Conservation (phyloP, 2,329 filamentous ascomycete genomes). For the Beauveria rudraprayagi region DNA sequence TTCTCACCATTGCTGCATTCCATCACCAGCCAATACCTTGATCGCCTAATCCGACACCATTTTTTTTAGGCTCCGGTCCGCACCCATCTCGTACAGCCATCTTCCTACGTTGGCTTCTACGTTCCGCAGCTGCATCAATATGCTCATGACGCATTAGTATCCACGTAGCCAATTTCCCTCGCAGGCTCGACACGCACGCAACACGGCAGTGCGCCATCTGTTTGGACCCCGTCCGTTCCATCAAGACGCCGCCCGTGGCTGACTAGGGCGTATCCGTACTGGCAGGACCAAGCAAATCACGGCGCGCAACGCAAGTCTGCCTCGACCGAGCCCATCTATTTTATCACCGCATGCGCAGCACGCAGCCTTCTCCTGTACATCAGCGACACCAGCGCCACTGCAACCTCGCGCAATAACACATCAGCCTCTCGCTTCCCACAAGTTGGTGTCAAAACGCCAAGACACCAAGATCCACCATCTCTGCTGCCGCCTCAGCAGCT, state of each 20-base stretch:
- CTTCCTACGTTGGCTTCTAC: background rate
- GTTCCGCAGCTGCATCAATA: background rate
- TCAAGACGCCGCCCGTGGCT: background rate
- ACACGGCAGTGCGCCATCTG: background rate
- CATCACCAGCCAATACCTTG: background rate
- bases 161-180: slow-evolving; percentile 7
- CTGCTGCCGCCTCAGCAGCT: background rate
- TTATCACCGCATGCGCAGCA: background rate
- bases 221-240: slow-evolving; percentile 8
- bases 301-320: background rate
- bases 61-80: background rate
- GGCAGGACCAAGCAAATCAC: background rate
- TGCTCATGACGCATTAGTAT: slow-evolving; percentile 9
- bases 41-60: background rate
- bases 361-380: background rate
- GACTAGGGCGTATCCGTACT: background rate
- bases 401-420: background rate
- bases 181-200: background rate
- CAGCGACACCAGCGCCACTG: background rate
- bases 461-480: slow-evolving; percentile 1
- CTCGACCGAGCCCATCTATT: background rate
- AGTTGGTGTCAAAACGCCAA: slow-evolving; percentile 4
- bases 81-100: background rate
- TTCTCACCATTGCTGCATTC: background rate
- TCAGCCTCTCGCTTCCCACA: background rate